A percentile compares a stretch with the other conserved stretches of the same genome.
These are phyloP conservation scores for Colletotrichum salicis DNA, from an alignment of 2,329 filamentous ascomycete species.

Conservation along the genomic window DNA sequence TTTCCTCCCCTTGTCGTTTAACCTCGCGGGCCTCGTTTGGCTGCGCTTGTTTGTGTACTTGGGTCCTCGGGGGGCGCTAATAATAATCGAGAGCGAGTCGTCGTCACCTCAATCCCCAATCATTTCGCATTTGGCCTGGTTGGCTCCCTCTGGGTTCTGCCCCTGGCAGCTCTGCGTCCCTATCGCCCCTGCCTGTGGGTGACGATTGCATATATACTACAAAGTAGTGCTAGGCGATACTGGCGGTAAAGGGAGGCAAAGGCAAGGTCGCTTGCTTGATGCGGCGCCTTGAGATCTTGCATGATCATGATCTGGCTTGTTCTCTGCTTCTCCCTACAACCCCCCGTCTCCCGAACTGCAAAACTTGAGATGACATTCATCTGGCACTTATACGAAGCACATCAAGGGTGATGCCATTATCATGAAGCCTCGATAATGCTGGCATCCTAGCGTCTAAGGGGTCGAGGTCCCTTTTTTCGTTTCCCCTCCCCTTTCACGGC, in stretches of 20 bases:
- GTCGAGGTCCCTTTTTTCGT: background rate
- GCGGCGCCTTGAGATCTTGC: background rate
- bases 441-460: slow-evolving; percentile 14
- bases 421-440: slow-evolving; percentile 27
- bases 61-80: slow-evolving; percentile 14
- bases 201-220: background rate
- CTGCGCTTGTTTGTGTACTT: slow-evolving; percentile 6
- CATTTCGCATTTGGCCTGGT: slow-evolving; percentile 10
- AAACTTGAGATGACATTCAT: slow-evolving; percentile 28
- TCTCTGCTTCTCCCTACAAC: background rate
- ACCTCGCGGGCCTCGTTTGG: slow-evolving; percentile 8
- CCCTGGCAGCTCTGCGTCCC: background rate
- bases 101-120: slow-evolving; percentile 28
- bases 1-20: background rate
- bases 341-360: background rate
- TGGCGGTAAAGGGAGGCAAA: slow-evolving; percentile 15
- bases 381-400: background rate
- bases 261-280: slow-evolving; percentile 14
- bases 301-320: slow-evolving; percentile 7
- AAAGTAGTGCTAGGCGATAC: background rate
- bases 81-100: slow-evolving; percentile 12
- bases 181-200: background rate
- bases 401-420: slow-evolving; percentile 28
- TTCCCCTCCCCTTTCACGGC: background rate
- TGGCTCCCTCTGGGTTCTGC: slow-evolving; percentile 8